Conservation (phyloP, 164 flowering plant genomes). For the Nymphaea colorata region DNA sequence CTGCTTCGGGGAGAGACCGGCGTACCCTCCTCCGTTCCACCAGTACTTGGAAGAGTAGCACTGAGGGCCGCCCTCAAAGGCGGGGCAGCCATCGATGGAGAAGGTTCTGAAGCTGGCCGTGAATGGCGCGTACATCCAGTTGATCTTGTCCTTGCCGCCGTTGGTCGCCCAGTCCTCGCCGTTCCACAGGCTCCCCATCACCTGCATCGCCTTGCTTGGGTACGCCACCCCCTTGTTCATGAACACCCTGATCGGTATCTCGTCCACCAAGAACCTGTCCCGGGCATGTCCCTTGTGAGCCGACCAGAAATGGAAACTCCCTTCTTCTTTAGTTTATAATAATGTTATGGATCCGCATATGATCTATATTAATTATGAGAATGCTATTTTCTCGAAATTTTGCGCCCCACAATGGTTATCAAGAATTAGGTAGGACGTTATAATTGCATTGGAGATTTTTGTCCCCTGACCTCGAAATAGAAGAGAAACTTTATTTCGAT, state of each 20-base stretch:
- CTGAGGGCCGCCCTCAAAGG: neutral
- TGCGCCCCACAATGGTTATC: too few species aligned
- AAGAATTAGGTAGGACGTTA: too few species aligned
- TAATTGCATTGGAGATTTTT: too few species aligned
- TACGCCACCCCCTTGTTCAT: conserved; percentile 30
- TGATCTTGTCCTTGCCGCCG: conserved; percentile 39
- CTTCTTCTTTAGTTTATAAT: too few species aligned
- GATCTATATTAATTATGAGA: too few species aligned
- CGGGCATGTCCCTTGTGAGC: too few species aligned
- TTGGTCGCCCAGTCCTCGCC: conserved; percentile 67
- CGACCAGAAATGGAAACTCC: too few species aligned
- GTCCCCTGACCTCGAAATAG: too few species aligned
- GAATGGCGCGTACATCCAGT: conserved; percentile 56
- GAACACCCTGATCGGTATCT: conserved; percentile 53
- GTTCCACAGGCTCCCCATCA: conserved; percentile 52
- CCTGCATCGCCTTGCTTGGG: conserved; percentile 45
- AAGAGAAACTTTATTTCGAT: too few species aligned
- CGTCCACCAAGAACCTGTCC: conserved; percentile 53
- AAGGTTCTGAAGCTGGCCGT: conserved; percentile 30
- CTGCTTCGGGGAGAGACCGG: conserved; percentile 17
- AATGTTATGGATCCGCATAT: too few species aligned
- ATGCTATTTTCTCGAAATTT: too few species aligned
- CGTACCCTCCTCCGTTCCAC: conserved; percentile 36
- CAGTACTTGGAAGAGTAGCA: conserved; percentile 21
- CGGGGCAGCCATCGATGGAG: conserved; percentile 30